Percentiles rank a stretch among this genome's conserved stretches.
Evolutionary conservation across 345 rosid species (phyloP).

Genomic region (Populus pruinosa): DNA sequence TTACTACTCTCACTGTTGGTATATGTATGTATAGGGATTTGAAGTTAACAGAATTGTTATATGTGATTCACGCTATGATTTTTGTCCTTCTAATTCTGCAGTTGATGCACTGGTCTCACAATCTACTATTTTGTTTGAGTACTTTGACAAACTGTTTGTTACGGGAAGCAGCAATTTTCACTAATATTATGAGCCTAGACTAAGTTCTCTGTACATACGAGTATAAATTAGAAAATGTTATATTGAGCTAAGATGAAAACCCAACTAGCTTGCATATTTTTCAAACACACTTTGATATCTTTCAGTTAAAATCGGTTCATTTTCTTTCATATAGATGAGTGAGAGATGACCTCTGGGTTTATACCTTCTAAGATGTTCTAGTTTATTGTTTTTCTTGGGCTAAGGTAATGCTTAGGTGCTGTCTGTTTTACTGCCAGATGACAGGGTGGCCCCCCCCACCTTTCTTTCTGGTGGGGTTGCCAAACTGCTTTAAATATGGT

Average conservation of each 20-base stretch:
- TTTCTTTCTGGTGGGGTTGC: no score
- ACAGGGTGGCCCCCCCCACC: background rate
- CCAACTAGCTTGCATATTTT: no score
- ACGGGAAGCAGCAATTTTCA: background rate
- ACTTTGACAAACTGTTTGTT: background rate
- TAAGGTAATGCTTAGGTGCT: background rate
- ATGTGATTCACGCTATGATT: background rate
- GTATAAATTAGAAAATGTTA: no score
- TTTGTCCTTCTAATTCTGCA: background rate
- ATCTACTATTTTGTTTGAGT: background rate
- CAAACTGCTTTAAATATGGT: background rate
- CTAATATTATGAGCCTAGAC: background rate
- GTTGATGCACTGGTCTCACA: background rate
- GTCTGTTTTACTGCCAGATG: background rate
- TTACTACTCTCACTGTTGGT: conserved; percentile 41
- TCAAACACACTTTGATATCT: no score
- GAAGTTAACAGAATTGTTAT: conserved; percentile 11
- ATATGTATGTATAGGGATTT: conserved; percentile 40
- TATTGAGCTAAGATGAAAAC: no score
- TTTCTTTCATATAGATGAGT: no score
- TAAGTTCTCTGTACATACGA: background rate
- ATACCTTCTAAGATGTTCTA: background rate
- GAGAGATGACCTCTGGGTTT: background rate
- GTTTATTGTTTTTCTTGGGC: background rate
- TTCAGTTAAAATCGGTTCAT: no score